Percentiles rank a stretch among this genome's conserved stretches.
phyloP scores from a whole-genome alignment of 306 rosid species.

The Spatholobus suberectus region DNA sequence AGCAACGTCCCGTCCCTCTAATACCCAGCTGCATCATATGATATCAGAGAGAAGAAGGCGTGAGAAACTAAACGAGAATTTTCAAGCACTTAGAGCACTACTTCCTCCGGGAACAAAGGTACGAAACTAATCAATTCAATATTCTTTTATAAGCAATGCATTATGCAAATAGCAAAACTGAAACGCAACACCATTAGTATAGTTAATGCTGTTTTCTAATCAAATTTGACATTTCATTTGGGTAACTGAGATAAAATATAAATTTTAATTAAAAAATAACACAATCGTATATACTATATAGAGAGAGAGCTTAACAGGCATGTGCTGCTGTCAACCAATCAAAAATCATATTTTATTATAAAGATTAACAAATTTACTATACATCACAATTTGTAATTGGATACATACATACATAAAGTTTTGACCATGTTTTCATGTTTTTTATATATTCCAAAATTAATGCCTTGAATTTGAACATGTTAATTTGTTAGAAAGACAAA shows the following conservation, averaged over 20 bases:
- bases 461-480: constrained; percentile 12
- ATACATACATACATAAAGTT: neutral
- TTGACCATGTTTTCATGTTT: neutral
- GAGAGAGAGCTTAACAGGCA: no score
- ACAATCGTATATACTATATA: no score
- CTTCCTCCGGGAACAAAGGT: constrained; percentile 94
- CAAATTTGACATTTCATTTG: no score
- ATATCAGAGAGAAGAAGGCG: constrained; percentile 84
- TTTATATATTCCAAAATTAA: neutral
- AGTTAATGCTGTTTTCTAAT: neutral
- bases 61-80: constrained; percentile 84
- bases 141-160: neutral
- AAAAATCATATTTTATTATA: no score
- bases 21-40: constrained; percentile 75
- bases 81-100: constrained; percentile 68
- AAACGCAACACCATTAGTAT: neutral
- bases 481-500: constrained; percentile 73
- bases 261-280: no score
- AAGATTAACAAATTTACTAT: no score
- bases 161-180: neutral
- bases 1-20: constrained; percentile 49
- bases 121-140: neutral
- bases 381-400: no score
- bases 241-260: no score
- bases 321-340: no score